Evolutionary conservation across 1,139 yeast genomes (phyloP).

Genomic region (Pichia sp.): DNA sequence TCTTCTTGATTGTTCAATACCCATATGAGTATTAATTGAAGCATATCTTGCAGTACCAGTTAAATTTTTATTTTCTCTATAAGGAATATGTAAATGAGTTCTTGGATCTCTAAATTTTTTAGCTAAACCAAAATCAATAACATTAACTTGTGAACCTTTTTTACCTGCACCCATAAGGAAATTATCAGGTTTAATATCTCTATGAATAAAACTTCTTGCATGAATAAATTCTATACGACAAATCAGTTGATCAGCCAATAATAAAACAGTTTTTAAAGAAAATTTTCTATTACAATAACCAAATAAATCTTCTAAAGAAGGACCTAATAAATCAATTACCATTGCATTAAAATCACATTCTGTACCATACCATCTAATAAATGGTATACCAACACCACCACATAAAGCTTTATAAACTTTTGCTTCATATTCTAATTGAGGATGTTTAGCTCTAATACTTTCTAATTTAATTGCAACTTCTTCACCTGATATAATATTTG

Average conservation of each 20-base stretch:
- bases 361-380: slow-evolving; percentile 95
- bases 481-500: slow-evolving; percentile 91
- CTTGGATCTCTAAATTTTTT: slow-evolving; percentile 94
- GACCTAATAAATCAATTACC: slow-evolving; percentile 94
- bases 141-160: slow-evolving; percentile 91
- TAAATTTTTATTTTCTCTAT: slow-evolving; percentile 90
- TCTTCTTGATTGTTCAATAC: slow-evolving; percentile 93
- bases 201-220: slow-evolving; percentile 89
- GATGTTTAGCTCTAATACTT: slow-evolving; percentile 85
- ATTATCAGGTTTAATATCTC: slow-evolving; percentile 91
- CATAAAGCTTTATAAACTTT: slow-evolving; percentile 89
- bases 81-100: slow-evolving; percentile 92
- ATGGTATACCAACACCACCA: slow-evolving; percentile 97
- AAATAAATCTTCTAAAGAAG: slow-evolving; percentile 90
- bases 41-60: slow-evolving; percentile 99
- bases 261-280: slow-evolving; percentile 85
- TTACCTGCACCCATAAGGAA: slow-evolving; percentile 96
- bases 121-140: slow-evolving; percentile 95
- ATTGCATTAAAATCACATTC: slow-evolving; percentile 96
- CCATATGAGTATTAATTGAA: slow-evolving; percentile 90
- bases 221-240: slow-evolving; percentile 94
- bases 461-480: slow-evolving; percentile 96
- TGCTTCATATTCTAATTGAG: slow-evolving; percentile 95
- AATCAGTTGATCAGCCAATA: slow-evolving; percentile 89
- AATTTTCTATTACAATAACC: slow-evolving; percentile 93